phyloP scores from a whole-genome alignment of 108 stramenopile species.

The Seminavis robusta region DNA sequence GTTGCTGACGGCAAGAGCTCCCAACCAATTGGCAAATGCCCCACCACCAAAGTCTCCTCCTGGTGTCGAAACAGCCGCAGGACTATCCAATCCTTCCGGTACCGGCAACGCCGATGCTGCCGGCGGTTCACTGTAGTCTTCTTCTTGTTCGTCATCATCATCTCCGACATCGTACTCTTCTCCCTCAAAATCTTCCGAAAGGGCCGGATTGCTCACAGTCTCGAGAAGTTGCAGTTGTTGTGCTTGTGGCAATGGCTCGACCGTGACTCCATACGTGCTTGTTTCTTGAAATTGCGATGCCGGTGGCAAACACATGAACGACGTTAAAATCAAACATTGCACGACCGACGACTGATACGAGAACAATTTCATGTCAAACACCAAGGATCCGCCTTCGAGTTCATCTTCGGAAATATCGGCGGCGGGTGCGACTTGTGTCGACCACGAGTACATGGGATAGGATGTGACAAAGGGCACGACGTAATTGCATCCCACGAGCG shows the following conservation, averaged over 20 bases:
- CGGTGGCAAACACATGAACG: constrained; percentile 59
- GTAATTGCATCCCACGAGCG: constrained; percentile 59
- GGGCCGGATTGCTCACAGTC: constrained; percentile 6
- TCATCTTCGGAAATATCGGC: constrained; percentile 35
- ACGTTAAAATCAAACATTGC: constrained; percentile 57
- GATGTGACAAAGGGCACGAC: constrained; percentile 63
- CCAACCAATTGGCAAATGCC: constrained; percentile 84
- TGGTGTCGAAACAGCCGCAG: background rate
- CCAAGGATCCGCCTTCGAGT: constrained; percentile 9
- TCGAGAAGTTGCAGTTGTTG: background rate
- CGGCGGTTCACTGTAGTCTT: constrained; percentile 16
- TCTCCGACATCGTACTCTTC: constrained; percentile 38
- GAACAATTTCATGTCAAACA: constrained; percentile 53
- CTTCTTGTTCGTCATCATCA: constrained; percentile 36
- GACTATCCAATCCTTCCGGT: constrained; percentile 12
- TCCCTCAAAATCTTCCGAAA: constrained; percentile 20
- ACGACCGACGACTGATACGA: constrained; percentile 66
- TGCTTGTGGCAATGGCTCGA: constrained; percentile 6
- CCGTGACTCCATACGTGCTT: constrained; percentile 7
- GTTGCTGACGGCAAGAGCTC: constrained; percentile 33
- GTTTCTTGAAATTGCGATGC: background rate
- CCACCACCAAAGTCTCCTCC: background rate
- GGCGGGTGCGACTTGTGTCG: constrained; percentile 30
- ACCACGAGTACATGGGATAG: constrained; percentile 65
- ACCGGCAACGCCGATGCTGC: constrained; percentile 12